These are phyloP conservation scores for Monosporozyma siamensis DNA, from an alignment of 805 yeast genomes.

Conservation along the genomic window DNA sequence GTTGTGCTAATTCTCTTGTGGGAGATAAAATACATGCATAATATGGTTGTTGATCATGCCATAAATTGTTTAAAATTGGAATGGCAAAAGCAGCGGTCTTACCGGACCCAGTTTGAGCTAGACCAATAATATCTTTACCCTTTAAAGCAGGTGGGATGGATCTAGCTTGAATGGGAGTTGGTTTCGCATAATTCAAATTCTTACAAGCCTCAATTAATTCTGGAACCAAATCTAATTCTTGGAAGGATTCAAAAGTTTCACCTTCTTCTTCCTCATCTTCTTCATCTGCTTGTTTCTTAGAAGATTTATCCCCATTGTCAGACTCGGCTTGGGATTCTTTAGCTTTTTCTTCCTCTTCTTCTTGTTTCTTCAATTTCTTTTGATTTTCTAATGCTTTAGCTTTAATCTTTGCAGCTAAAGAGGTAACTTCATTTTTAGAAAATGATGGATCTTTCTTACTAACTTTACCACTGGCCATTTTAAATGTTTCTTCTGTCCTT, in stretches of 20 bases:
- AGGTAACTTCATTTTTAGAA: conserved; percentile 26
- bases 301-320: conserved; percentile 7
- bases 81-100: conserved; percentile 98
- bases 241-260: conserved; percentile 35
- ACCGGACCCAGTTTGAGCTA: conserved; percentile 97
- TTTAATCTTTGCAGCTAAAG: conserved; percentile 49
- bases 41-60: conserved; percentile 82
- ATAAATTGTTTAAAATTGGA: conserved; percentile 83
- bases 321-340: conserved; percentile 1
- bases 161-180: conserved; percentile 90
- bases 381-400: conserved; percentile 33
- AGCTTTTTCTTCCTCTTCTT: conserved; percentile 2
- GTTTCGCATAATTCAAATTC: conserved; percentile 61
- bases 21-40: conserved; percentile 85
- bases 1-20: conserved; percentile 77
- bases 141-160: conserved; percentile 84
- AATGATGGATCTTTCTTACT: conserved; percentile 9
- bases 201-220: conserved; percentile 75
- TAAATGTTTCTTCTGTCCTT: background rate
- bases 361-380: conserved; percentile 10
- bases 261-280: conserved; percentile 11
- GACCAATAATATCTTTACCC: conserved; percentile 88
- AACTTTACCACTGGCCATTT: conserved; percentile 8
- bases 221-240: conserved; percentile 57
- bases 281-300: conserved; percentile 1